Evolutionary conservation across 805 yeast species (phyloP).

Genomic region (Ogataea minuta): DNA sequence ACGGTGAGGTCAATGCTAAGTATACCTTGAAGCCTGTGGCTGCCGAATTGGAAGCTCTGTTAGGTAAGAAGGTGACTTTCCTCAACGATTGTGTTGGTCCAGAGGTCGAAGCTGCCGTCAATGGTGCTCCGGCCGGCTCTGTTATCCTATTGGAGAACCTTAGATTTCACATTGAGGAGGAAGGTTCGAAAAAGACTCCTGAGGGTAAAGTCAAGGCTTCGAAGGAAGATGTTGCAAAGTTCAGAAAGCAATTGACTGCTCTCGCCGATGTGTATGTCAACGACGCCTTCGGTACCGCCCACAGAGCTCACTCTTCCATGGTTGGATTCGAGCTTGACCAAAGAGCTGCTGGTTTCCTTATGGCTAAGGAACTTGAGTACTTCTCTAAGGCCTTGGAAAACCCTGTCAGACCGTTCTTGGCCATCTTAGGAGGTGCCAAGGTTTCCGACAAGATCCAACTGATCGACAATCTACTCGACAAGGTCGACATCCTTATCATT

Average conservation of each 20-base stretch:
- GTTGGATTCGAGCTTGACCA: constrained; percentile 95
- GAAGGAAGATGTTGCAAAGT: constrained; percentile 74
- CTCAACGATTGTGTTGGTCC: constrained; percentile 89
- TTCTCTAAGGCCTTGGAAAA: constrained; percentile 98
- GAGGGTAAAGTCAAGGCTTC: constrained; percentile 95
- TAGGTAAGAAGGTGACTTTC: constrained; percentile 75
- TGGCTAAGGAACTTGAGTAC: constrained; percentile 95
- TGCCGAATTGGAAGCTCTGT: constrained; percentile 76
- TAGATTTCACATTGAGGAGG: constrained; percentile 98
- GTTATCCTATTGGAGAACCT: constrained; percentile 93
- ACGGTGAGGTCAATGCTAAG: constrained; percentile 84
- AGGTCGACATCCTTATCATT: constrained; percentile 89
- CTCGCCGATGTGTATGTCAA: constrained; percentile 96
- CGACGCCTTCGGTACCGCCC: constrained; percentile 99
- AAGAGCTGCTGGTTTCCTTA: constrained; percentile 98
- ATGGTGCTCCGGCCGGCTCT: constrained; percentile 71
- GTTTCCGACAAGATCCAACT: constrained; percentile 98
- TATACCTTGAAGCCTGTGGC: constrained; percentile 94
- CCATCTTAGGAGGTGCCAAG: constrained; percentile 99
- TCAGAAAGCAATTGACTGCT: constrained; percentile 86
- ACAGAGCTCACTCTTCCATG: constrained; percentile 99
- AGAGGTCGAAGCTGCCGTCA: constrained; percentile 79
- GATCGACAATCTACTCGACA: constrained; percentile 94
- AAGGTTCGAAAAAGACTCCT: constrained; percentile 77
- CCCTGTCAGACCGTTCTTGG: constrained; percentile 98